A percentile compares a stretch with the other conserved stretches of the same genome.
phyloP scores from a whole-genome alignment of 2,329 filamentous ascomycete genomes.

The Nigrospora sphaerica region DNA sequence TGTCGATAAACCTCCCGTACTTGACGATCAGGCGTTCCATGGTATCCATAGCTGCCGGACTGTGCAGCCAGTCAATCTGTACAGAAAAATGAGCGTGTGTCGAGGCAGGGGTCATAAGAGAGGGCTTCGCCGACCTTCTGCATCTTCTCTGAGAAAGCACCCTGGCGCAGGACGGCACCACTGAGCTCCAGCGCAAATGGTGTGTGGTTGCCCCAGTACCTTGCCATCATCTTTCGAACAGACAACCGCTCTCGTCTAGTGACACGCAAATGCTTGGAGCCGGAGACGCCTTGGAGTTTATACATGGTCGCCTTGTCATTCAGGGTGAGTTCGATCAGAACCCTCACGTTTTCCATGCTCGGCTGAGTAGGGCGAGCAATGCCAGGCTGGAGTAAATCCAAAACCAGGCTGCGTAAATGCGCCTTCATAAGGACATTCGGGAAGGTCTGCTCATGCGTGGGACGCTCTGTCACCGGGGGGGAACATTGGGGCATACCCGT shows the following conservation, averaged over 20 bases:
- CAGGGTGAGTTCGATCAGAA: constrained; percentile 40
- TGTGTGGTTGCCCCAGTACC: constrained; percentile 63
- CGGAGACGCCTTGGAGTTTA: constrained; percentile 34
- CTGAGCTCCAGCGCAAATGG: constrained; percentile 58
- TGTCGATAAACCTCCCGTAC: constrained; percentile 54
- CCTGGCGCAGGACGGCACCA: constrained; percentile 59
- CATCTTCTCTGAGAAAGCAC: constrained; percentile 67
- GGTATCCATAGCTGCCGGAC: constrained; percentile 54
- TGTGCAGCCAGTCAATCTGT: constrained; percentile 66
- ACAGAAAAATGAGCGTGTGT: neutral
- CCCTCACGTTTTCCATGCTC: constrained; percentile 44
- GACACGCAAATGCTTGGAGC: constrained; percentile 9
- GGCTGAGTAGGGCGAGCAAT: constrained; percentile 15
- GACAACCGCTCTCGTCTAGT: constrained; percentile 21
- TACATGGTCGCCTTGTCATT: constrained; percentile 27
- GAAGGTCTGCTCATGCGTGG: constrained; percentile 33
- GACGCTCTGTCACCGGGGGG: neutral
- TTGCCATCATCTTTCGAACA: constrained; percentile 60
- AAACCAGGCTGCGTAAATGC: constrained; percentile 33
- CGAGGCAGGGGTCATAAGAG: neutral
- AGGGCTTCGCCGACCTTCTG: constrained; percentile 29
- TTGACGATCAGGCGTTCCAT: constrained; percentile 59
- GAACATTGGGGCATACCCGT: constrained; percentile 39
- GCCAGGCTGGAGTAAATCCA: constrained; percentile 26
- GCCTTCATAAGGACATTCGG: constrained; percentile 50